Evolutionary conservation across 1,284 basidiomycete species (phyloP).

Genomic region (Fomitiporia mediterranea): DNA sequence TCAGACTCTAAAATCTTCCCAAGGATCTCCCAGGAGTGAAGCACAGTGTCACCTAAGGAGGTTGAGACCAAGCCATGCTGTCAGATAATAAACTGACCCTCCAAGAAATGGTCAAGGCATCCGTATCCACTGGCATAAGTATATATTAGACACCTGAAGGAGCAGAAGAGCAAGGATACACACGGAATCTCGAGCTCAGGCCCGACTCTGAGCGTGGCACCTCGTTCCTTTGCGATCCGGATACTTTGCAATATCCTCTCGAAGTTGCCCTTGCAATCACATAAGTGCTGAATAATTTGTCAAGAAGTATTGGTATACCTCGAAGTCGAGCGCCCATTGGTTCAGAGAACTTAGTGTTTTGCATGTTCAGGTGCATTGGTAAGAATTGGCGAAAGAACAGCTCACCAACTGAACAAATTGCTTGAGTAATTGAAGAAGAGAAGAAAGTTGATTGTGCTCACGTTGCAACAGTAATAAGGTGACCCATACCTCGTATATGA

Average conservation of each 20-base stretch:
- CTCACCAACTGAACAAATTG: slow-evolving; percentile 39
- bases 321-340: slow-evolving; percentile 95
- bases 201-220: slow-evolving; percentile 93
- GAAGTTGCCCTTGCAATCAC: slow-evolving; percentile 67
- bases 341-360: slow-evolving; percentile 72
- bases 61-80: neutral
- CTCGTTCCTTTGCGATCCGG: slow-evolving; percentile 77
- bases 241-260: slow-evolving; percentile 92
- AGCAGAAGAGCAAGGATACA: slow-evolving; percentile 28
- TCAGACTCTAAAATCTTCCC: slow-evolving; percentile 81
- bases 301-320: slow-evolving; percentile 40
- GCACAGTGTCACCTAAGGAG: slow-evolving; percentile 76
- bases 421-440: slow-evolving; percentile 22
- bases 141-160: neutral
- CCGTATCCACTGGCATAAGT: slow-evolving; percentile 77
- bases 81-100: slow-evolving; percentile 45
- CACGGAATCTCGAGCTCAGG: slow-evolving; percentile 98
- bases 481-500: slow-evolving; percentile 52
- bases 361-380: neutral
- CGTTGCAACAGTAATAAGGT: slow-evolving; percentile 78
- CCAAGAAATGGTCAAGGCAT: slow-evolving; percentile 90
- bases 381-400: neutral
- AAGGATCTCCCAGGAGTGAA: slow-evolving; percentile 97
- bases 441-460: slow-evolving; percentile 32
- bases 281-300: neutral